Conservation (phyloP, 345 rosid species). For the Heritiera littoralis region DNA sequence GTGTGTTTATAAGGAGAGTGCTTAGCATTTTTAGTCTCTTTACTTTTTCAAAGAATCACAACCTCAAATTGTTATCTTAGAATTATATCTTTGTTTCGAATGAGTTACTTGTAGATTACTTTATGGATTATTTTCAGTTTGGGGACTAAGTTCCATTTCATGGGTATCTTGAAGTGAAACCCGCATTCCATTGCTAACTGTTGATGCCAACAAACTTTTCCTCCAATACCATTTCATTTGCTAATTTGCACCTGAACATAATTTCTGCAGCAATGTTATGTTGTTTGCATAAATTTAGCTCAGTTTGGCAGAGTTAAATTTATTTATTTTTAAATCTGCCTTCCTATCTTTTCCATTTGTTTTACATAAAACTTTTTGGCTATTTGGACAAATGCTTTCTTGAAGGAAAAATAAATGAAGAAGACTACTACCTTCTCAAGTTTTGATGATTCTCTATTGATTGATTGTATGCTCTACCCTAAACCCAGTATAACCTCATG, state of each 20-base stretch:
- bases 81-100: not conserved
- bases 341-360: not conserved
- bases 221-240: not conserved
- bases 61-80: not conserved
- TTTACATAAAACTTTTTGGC: not conserved
- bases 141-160: not conserved
- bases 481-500: not conserved
- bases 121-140: slow-evolving; percentile 1
- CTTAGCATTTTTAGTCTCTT: not conserved
- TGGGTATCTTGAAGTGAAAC: not conserved
- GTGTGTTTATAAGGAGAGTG: not conserved
- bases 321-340: not conserved
- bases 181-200: not conserved
- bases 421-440: not conserved
- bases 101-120: not conserved
- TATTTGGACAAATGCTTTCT: not conserved
- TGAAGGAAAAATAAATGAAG: not conserved
- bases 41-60: not conserved
- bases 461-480: not conserved
- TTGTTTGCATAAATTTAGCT: not conserved
- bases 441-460: not conserved
- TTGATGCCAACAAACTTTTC: not conserved
- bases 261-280: not conserved
- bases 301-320: not conserved
- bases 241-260: not conserved